Conservation (phyloP, 140 eudicot genomes). For the Flaveria floridana region DNA sequence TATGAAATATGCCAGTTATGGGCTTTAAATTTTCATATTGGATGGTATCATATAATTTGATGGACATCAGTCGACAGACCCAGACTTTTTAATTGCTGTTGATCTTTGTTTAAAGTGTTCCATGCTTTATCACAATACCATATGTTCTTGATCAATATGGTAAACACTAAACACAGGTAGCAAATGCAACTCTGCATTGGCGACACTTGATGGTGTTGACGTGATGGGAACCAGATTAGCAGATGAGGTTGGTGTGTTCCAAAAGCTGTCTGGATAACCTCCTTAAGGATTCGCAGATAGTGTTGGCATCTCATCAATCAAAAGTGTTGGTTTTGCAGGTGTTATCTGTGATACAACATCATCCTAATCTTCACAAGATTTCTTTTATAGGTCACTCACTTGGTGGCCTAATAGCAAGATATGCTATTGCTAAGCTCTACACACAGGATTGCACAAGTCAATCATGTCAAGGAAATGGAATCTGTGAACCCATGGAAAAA, state of each 20-base stretch:
- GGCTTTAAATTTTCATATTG: background rate
- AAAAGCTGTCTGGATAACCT: background rate
- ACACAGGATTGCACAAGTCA: conserved; percentile 35
- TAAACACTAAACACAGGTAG: conserved; percentile 70
- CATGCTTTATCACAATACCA: background rate
- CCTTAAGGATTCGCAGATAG: background rate
- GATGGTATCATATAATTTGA: conserved; percentile 18
- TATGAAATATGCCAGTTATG: background rate
- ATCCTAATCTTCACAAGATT: conserved; percentile 73
- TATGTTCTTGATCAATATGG: conserved; percentile 15
- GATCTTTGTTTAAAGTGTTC: background rate
- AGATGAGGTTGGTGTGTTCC: conserved; percentile 59
- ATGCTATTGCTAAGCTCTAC: conserved; percentile 80
- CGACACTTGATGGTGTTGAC: conserved; percentile 89
- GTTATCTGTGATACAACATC: conserved; percentile 56
- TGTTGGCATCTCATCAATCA: conserved; percentile 14
- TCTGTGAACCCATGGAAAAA: conserved; percentile 20
- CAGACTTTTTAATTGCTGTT: background rate
- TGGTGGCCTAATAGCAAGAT: conserved; percentile 90
- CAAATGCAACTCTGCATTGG: conserved; percentile 56
- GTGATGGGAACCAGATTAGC: conserved; percentile 94
- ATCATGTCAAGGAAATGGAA: conserved; percentile 42
- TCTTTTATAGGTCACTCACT: conserved; percentile 90
- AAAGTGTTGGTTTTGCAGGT: conserved; percentile 50
- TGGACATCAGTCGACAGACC: background rate